These are phyloP conservation scores for Calonectria montana DNA, from an alignment of 2,329 filamentous ascomycete genomes.

Conservation along the genomic window DNA sequence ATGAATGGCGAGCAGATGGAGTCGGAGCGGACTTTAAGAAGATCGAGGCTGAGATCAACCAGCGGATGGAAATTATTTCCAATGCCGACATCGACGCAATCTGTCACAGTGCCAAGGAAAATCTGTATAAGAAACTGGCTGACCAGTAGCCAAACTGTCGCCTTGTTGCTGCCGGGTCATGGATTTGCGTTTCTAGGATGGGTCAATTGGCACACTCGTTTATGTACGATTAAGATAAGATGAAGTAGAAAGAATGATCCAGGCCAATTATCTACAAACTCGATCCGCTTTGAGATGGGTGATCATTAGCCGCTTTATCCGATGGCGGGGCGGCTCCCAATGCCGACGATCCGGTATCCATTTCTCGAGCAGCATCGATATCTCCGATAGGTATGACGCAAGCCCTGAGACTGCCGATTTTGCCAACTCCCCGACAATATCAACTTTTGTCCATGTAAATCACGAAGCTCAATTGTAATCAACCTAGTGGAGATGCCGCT, in stretches of 20 bases:
- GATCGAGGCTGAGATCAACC: background rate
- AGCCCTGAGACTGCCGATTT: background rate
- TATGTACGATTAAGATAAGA: background rate
- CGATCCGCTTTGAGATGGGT: background rate
- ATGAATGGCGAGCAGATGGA: constrained; percentile 55
- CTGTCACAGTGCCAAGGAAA: background rate
- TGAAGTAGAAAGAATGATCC: background rate
- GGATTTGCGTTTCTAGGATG: background rate
- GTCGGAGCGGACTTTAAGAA: constrained; percentile 28
- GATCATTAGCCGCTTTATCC: constrained; percentile 1
- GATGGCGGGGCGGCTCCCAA: background rate
- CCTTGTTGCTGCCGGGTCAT: background rate
- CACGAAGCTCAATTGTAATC: too few relatives aligned
- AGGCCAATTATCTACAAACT: background rate
- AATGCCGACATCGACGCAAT: background rate
- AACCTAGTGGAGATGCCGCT: background rate
- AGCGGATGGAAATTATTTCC: background rate
- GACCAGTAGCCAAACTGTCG: background rate
- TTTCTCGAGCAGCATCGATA: background rate
- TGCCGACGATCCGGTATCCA: background rate
- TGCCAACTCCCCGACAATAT: background rate
- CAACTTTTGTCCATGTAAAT: background rate
- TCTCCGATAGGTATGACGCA: background rate
- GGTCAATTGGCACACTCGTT: background rate
- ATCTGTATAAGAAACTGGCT: background rate